A percentile compares a stretch with the other conserved stretches of the same genome.
These are phyloP conservation scores for Xylaria sp. DNA, from an alignment of 2,329 filamentous ascomycete species.

Conservation along the genomic window DNA sequence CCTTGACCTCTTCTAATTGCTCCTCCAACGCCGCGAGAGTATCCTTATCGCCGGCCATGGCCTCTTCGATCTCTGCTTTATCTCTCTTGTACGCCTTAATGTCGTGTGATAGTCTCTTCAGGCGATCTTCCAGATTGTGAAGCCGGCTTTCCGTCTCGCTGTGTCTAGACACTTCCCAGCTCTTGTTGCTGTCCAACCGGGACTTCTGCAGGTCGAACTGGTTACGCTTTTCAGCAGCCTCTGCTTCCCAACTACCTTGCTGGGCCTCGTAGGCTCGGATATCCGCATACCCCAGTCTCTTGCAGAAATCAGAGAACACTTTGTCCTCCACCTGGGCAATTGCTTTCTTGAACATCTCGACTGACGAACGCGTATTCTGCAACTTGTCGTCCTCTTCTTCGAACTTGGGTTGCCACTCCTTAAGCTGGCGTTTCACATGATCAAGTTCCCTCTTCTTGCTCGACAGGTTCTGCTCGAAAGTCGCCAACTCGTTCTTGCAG, in stretches of 20 bases:
- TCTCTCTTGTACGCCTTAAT: conserved; percentile 66
- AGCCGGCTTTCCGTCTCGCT: conserved; percentile 63
- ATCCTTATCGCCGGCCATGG: conserved; percentile 65
- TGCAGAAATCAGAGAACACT: conserved; percentile 81
- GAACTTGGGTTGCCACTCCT: conserved; percentile 72
- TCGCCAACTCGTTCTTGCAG: conserved; percentile 68
- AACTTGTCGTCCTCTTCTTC: conserved; percentile 65
- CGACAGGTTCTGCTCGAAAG: conserved; percentile 74
- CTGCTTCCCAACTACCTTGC: conserved; percentile 86
- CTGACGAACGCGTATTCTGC: conserved; percentile 48
- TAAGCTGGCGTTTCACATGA: conserved; percentile 65
- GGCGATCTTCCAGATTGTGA: conserved; percentile 58
- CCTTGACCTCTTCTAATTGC: conserved; percentile 62
- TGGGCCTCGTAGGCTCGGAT: conserved; percentile 92
- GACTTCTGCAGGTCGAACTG: conserved; percentile 82
- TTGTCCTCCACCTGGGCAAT: conserved; percentile 82
- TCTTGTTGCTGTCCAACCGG: conserved; percentile 58
- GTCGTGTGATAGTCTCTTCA: conserved; percentile 61
- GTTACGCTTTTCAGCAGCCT: conserved; percentile 78
- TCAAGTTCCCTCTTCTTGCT: conserved; percentile 80
- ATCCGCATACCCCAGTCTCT: conserved; percentile 76
- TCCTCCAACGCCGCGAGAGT: conserved; percentile 73
- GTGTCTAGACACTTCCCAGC: conserved; percentile 50
- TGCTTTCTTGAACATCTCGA: conserved; percentile 51
- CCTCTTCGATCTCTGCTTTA: conserved; percentile 68